Conservation (phyloP, 139 green algal genomes). For the Mesotaenium endlicherianum region DNA sequence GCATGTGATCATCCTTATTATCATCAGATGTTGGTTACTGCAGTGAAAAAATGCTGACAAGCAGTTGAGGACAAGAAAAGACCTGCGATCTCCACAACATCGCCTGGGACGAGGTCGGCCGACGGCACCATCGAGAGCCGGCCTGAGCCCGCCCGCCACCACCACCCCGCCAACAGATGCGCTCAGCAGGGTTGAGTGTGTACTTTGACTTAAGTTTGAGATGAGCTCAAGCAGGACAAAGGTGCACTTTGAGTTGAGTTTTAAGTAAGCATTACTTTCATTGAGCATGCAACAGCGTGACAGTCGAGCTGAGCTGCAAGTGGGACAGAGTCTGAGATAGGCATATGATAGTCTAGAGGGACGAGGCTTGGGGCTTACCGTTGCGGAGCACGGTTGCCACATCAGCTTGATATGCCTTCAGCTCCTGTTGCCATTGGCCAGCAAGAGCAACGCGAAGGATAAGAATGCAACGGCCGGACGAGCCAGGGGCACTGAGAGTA, state of each 20-base stretch:
- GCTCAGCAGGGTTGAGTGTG: neutral
- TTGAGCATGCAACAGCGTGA: no score
- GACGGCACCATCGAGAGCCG: conserved; percentile 51
- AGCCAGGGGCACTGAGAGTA: no score
- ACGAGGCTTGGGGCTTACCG: neutral
- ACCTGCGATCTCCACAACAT: conserved; percentile 58
- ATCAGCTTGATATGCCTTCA: conserved; percentile 78
- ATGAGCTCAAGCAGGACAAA: neutral
- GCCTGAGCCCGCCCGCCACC: no score
- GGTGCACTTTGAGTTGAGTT: neutral
- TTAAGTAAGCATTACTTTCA: no score
- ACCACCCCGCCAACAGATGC: neutral
- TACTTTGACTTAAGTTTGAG: no score
- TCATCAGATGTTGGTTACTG: no score
- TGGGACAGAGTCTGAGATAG: neutral
- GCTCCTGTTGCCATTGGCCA: conserved; percentile 61
- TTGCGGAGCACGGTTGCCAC: conserved; percentile 53
- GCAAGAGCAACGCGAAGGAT: no score
- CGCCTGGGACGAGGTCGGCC: conserved; percentile 57
- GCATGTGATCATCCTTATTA: no score
- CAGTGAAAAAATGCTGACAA: no score
- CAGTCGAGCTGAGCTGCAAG: no score
- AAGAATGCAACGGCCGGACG: no score
- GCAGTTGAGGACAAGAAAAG: no score
- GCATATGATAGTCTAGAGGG: neutral